Percentiles rank a stretch among this genome's conserved stretches.
Evolutionary conservation across 495 filamentous ascomycete species (phyloP).

Genomic region (Trichoderma erinaceum): DNA sequence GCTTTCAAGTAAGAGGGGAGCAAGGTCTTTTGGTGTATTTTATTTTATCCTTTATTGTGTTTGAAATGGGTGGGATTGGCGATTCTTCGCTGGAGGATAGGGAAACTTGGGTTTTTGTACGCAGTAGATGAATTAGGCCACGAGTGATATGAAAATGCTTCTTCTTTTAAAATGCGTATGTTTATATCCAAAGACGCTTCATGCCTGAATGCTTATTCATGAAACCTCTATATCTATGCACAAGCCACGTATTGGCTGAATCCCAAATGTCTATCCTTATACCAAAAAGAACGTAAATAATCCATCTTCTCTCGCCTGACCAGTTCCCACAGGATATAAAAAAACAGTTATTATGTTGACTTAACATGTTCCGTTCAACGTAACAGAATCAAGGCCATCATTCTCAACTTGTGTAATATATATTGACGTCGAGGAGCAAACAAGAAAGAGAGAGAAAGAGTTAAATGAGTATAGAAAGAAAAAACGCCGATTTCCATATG

Average conservation of each 20-base stretch:
- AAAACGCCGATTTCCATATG: slow-evolving; percentile 1
- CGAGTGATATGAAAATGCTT: neutral
- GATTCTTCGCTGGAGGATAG: neutral
- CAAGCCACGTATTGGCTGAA: neutral
- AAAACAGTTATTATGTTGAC: neutral
- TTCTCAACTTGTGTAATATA: neutral
- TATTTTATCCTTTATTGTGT: neutral
- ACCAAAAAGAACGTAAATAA: neutral
- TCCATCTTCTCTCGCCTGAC: neutral
- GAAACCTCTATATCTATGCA: neutral
- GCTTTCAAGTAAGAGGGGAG: neutral
- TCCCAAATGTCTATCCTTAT: neutral
- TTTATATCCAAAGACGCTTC: too few species aligned
- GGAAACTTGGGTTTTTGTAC: neutral
- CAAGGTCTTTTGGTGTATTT: neutral
- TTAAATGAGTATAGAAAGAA: neutral
- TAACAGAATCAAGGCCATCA: neutral
- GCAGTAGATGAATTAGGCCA: neutral
- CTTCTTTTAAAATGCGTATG: too few species aligned
- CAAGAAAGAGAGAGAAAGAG: neutral
- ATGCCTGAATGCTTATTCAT: neutral
- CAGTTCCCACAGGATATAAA: neutral
- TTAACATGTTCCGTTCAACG: too few species aligned
- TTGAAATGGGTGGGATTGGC: neutral
- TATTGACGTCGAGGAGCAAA: neutral